Conservation (phyloP, 257 asterid species). For the Solanum tarapatanum region DNA sequence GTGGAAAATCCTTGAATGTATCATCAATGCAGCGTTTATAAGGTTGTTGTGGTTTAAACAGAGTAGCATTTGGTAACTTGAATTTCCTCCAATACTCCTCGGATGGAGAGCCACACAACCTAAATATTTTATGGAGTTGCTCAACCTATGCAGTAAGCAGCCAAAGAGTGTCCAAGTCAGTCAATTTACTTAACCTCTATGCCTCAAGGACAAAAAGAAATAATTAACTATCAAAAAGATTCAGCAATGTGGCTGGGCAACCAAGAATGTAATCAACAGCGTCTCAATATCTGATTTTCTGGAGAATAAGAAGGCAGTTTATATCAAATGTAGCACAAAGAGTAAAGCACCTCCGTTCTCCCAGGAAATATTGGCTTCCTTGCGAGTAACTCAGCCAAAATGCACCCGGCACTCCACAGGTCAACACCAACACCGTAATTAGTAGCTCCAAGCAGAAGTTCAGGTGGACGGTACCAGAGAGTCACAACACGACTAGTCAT, state of each 20-base stretch:
- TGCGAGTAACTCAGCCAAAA: conserved; percentile 70
- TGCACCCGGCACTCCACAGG: conserved; percentile 96
- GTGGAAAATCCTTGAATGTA: conserved; percentile 66
- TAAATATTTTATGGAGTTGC: conserved; percentile 88
- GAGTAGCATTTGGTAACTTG: conserved; percentile 59
- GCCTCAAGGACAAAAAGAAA: not conserved
- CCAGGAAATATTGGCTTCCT: conserved; percentile 93
- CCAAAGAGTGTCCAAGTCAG: not conserved
- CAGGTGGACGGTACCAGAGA: conserved; percentile 98
- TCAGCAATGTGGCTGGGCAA: not conserved
- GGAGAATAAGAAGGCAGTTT: not conserved
- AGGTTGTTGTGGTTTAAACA: conserved; percentile 73
- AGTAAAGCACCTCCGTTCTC: conserved; percentile 64
- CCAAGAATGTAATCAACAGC: not conserved
- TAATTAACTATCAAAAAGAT: not conserved
- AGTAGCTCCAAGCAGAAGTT: conserved; percentile 77
- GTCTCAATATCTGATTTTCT: not conserved
- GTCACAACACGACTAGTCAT: conserved; percentile 95
- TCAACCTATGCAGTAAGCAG: conserved; percentile 42
- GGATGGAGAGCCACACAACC: conserved; percentile 80
- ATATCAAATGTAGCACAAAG: not conserved
- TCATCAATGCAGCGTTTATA: conserved; percentile 59
- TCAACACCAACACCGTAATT: conserved; percentile 79
- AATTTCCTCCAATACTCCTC: conserved; percentile 89
- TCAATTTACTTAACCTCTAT: not conserved